These are phyloP conservation scores for Penicillium nucicola DNA, from an alignment of 495 filamentous ascomycete species.

Conservation along the genomic window DNA sequence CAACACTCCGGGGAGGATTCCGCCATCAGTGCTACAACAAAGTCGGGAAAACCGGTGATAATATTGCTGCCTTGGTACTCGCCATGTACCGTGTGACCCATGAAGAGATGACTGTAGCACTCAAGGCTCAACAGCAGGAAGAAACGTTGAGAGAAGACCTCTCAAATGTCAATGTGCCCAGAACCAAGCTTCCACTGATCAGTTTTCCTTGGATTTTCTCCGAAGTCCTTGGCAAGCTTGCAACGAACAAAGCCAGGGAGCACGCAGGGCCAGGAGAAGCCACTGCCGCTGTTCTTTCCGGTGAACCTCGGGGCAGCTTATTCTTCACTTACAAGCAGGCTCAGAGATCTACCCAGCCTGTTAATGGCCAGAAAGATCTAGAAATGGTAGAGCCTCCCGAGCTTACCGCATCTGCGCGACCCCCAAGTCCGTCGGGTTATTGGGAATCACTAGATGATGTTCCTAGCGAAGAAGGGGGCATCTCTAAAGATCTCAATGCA, in stretches of 20 bases:
- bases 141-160: slow-evolving; percentile 12
- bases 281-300: background rate
- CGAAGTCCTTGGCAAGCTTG: slow-evolving; percentile 70
- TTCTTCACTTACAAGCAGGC: background rate
- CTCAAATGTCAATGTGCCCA: slow-evolving; percentile 30
- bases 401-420: too few relatives aligned
- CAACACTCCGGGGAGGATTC: slow-evolving; percentile 63
- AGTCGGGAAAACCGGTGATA: slow-evolving; percentile 55
- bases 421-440: too few relatives aligned
- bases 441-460: too few relatives aligned
- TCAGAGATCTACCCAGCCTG: too few relatives aligned
- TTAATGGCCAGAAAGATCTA: background rate
- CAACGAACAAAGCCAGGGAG: slow-evolving; percentile 27
- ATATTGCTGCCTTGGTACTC: slow-evolving; percentile 67
- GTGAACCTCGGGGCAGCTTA: too few relatives aligned
- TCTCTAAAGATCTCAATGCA: too few relatives aligned
- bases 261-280: background rate
- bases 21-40: slow-evolving; percentile 58
- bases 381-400: too few relatives aligned
- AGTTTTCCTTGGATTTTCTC: slow-evolving; percentile 93
- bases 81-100: slow-evolving; percentile 86
- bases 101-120: slow-evolving; percentile 58
- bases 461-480: too few relatives aligned
- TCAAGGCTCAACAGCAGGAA: slow-evolving; percentile 25
- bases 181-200: slow-evolving; percentile 67